Base-by-base conservation (phyloP, 495 filamentous ascomycete species). In the Trichoderma virens region DNA sequence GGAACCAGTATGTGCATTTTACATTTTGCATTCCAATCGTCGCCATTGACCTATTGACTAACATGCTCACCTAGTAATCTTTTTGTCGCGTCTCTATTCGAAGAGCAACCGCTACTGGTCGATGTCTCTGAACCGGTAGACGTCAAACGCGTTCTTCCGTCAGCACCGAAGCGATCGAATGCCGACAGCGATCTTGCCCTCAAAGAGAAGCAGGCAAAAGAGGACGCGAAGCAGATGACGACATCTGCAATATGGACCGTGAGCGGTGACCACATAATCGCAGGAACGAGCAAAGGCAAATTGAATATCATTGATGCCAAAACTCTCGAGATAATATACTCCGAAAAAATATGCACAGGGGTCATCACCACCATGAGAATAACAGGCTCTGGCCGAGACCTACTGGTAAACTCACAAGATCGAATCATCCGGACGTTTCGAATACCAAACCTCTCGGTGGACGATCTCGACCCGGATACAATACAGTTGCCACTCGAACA, bases 221-320 rank as follows among this genome's bases (percentile, higher is more conserved):
- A 93, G 70, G 93, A 97, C 69, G 92, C 94, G 14, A 97, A 95
- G 68, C 90, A 94, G 69, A 89, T 91, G 60, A 97, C 94, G 1
- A 97, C 93, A 34, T 91, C 91, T 11, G 88, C 92, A 1, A 83
- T 96, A 32, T 99, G 96, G 78, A 93, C 90, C 0, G 83, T 84
- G 0, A 80, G 87, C 2, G 94, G 94, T 25, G 86, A 91, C 59
- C 89, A 97, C 73, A 89, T 99, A 34, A 81, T 98, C 23, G 85
- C 92, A 1, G 94, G 91, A 8, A 98, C 94, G 5, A 96, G 86
- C 64, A 97, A 96, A 74, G 94, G 94, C 32, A 94, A 92, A 83
- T 80, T 97, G 65, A 98, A 98, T 73, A 90, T 99, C 59, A 94
- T 97, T 73, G 88, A 90, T 67, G 89, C 90, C 5, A 80, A 83